These are phyloP conservation scores for Russula foetens DNA, from an alignment of 768 basidiomycete genomes.

Conservation along the genomic window DNA sequence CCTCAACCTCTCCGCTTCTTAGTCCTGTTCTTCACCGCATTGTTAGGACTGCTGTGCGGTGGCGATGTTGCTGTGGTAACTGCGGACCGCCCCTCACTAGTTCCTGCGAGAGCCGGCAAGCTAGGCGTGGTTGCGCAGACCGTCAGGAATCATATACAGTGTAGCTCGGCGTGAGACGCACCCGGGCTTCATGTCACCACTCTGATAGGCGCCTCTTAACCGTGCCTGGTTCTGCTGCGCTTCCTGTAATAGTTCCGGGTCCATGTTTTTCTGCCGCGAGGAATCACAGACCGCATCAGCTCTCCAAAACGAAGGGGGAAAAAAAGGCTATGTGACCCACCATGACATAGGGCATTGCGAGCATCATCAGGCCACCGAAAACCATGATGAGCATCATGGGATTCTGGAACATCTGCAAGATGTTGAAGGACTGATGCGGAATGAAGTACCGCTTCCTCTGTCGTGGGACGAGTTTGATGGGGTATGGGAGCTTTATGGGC, in stretches of 20 bases:
- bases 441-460: conserved; percentile 57
- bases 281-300: not conserved
- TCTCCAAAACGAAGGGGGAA: not conserved
- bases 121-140: not conserved
- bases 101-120: conserved; percentile 1
- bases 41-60: not conserved
- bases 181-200: conserved; percentile 42
- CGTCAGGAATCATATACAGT: not conserved
- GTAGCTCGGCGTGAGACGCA: not conserved
- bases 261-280: conserved; percentile 59
- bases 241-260: conserved; percentile 60
- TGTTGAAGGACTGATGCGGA: conserved; percentile 63
- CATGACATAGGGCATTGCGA: conserved; percentile 71
- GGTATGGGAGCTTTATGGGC: conserved; percentile 48
- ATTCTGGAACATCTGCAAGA: conserved; percentile 68
- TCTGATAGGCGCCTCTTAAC: conserved; percentile 44
- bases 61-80: conserved; percentile 10
- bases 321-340: conserved; percentile 32
- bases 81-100: not conserved
- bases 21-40: conserved; percentile 1
- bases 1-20: conserved; percentile 11
- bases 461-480: conserved; percentile 47
- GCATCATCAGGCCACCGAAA: conserved; percentile 53
- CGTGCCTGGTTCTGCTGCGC: conserved; percentile 54
- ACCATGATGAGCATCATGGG: conserved; percentile 83